These are phyloP conservation scores for Eutrema heterophyllum DNA, from an alignment of 345 rosid species.

Conservation along the genomic window DNA sequence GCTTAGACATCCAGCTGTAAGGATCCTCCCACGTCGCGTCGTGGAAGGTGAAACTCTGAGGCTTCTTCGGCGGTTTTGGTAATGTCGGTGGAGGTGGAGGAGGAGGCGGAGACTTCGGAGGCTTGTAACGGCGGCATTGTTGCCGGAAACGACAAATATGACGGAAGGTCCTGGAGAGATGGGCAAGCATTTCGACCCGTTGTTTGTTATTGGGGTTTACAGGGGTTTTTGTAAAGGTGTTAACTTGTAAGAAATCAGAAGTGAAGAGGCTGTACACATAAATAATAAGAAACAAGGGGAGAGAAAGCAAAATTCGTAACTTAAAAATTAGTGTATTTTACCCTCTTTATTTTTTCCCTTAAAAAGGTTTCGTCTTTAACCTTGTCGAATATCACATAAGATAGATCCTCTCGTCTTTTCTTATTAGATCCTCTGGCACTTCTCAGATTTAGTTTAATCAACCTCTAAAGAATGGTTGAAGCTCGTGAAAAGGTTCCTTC, in stretches of 20 bases:
- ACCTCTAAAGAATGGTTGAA: constrained; percentile 14
- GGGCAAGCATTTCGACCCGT: constrained; percentile 23
- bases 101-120: constrained; percentile 31
- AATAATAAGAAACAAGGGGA: background rate
- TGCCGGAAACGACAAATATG: constrained; percentile 18
- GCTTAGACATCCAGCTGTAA: constrained; percentile 91
- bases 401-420: constrained; percentile 1
- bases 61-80: constrained; percentile 84
- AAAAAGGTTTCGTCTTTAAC: too few relatives aligned
- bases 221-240: constrained; percentile 11
- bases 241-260: background rate
- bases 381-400: background rate
- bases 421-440: background rate
- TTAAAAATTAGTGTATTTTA: too few relatives aligned
- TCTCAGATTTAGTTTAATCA: too few relatives aligned
- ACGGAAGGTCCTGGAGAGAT: constrained; percentile 34
- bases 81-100: constrained; percentile 63
- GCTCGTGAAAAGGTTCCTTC: background rate
- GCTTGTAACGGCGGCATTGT: constrained; percentile 42
- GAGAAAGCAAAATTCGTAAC: background rate
- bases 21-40: constrained; percentile 86
- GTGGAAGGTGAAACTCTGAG: constrained; percentile 61
- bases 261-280: background rate
- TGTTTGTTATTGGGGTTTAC: constrained; percentile 8
- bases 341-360: too few relatives aligned